These are phyloP conservation scores for Citrullus amarus DNA, from an alignment of 306 rosid genomes.

Conservation along the genomic window DNA sequence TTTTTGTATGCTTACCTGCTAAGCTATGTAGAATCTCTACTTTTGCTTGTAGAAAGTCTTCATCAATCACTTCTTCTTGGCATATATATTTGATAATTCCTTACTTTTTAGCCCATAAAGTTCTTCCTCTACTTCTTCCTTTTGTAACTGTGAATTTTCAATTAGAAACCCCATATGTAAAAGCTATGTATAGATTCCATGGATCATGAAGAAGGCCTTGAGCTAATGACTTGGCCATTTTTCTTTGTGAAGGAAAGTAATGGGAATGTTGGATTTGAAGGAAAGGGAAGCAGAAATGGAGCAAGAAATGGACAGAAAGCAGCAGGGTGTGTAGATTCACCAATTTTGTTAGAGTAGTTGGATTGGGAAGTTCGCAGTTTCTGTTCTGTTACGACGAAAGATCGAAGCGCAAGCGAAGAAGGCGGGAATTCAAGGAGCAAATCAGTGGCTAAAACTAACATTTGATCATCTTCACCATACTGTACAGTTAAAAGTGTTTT, in stretches of 20 bases:
- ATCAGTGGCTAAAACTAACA: neutral
- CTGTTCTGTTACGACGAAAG: neutral
- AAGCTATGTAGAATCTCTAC: slow-evolving; percentile 10
- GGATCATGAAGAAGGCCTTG: neutral
- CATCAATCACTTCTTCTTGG: neutral
- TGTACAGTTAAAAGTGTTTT: neutral
- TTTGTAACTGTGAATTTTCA: neutral
- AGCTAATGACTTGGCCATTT: neutral
- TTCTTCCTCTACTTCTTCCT: neutral
- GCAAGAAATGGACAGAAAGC: neutral
- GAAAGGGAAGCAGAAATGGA: neutral
- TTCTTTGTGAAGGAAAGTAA: neutral
- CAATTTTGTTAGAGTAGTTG: slow-evolving; percentile 8
- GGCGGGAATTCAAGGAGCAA: neutral
- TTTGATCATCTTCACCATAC: neutral
- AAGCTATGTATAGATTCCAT: neutral
- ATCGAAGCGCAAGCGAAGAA: neutral
- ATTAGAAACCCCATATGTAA: neutral
- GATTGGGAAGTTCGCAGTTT: neutral
- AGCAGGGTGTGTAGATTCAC: neutral
- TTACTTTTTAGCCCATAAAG: neutral
- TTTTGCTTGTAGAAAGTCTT: slow-evolving; percentile 8
- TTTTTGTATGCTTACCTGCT: slow-evolving; percentile 10
- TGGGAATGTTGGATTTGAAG: neutral
- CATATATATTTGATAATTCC: neutral